Percentiles rank a stretch among this genome's conserved stretches.
Conservation (phyloP, 2,329 filamentous ascomycete species). For the Cyclaneusma minus region DNA sequence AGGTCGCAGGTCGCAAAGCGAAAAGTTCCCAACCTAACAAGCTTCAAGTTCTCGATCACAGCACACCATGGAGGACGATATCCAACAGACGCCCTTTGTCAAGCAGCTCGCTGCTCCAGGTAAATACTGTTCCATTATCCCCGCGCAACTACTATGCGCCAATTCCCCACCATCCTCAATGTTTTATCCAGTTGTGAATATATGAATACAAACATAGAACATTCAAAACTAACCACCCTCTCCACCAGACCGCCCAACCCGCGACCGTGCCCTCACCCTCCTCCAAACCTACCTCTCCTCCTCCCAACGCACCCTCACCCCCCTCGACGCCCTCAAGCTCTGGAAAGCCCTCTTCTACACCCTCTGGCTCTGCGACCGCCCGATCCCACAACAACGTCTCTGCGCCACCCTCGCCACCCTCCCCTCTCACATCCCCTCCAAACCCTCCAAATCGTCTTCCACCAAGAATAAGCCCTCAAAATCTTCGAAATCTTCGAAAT, state of each 20-base stretch:
- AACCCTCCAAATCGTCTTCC: constrained; percentile 26
- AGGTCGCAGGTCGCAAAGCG: too few species aligned
- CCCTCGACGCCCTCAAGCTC: constrained; percentile 67
- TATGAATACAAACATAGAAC: background rate
- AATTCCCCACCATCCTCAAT: background rate
- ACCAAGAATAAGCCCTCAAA: constrained; percentile 24
- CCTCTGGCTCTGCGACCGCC: constrained; percentile 86
- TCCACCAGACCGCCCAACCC: constrained; percentile 54
- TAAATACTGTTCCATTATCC: constrained; percentile 6
- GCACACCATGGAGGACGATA: constrained; percentile 4
- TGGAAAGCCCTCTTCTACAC: constrained; percentile 94
- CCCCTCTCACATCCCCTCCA: constrained; percentile 37
- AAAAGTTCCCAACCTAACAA: too few species aligned
- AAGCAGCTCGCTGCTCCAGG: constrained; percentile 21
- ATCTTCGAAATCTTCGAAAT: too few species aligned
- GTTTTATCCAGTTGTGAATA: background rate
- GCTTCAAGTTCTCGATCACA: too few species aligned
- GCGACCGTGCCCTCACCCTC: constrained; percentile 61
- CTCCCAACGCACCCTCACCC: constrained; percentile 41
- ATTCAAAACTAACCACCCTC: constrained; percentile 1
- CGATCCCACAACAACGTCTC: constrained; percentile 73
- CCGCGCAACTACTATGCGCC: too few species aligned
- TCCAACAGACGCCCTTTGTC: constrained; percentile 18
- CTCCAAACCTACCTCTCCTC: constrained; percentile 60
- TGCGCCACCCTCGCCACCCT: constrained; percentile 63